Percentiles rank a stretch among this genome's conserved stretches.
These are phyloP conservation scores for Salix suchowensis DNA, from an alignment of 345 rosid species.

Conservation along the genomic window DNA sequence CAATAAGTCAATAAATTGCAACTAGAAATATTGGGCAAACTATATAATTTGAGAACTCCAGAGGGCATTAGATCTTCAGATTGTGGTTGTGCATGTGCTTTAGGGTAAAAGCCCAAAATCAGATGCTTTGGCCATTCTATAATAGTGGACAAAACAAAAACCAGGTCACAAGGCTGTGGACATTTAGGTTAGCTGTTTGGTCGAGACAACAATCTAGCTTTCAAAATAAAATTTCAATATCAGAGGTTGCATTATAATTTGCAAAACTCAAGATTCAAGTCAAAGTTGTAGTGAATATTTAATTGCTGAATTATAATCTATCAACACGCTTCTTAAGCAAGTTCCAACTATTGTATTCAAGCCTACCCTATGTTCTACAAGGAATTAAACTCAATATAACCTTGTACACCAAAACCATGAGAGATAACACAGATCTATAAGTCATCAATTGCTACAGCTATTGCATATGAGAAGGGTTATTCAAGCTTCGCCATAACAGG, in stretches of 20 bases:
- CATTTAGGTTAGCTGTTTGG: slow-evolving; percentile 1
- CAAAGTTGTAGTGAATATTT: neutral
- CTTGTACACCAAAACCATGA: neutral
- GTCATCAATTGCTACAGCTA: neutral
- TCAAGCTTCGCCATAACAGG: neutral
- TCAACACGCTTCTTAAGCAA: neutral
- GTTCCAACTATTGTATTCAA: neutral
- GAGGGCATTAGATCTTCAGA: neutral
- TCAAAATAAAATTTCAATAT: neutral
- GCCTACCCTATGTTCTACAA: neutral
- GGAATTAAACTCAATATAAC: neutral
- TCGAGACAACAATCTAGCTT: neutral
- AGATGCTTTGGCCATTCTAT: neutral
- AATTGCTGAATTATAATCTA: neutral
- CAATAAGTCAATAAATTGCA: neutral
- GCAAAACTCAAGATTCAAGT: neutral
- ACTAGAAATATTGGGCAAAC: neutral
- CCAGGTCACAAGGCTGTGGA: neutral
- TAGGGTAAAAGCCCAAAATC: neutral
- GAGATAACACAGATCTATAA: neutral
- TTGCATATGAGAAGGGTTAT: neutral
- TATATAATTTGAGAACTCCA: neutral
- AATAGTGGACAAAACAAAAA: neutral
- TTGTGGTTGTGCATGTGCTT: neutral
- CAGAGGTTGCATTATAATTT: neutral